Evolutionary conservation across 108 stramenopile genomes (phyloP), one percentile per base, ranked within the genome.

Genomic region (Nitzschia inconspicua): DNA sequence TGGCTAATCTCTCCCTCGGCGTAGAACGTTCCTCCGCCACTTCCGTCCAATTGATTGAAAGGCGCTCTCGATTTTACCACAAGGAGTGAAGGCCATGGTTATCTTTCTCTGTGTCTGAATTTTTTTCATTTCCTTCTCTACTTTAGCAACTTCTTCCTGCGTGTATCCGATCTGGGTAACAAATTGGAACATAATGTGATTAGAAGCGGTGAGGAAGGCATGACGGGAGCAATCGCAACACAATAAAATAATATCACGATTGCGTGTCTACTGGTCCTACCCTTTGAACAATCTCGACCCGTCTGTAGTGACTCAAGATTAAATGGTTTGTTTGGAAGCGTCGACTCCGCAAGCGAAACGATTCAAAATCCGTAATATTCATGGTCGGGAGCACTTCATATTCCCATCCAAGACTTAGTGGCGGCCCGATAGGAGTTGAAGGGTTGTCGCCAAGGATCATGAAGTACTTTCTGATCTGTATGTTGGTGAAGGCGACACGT

Each of bases 401-500:
- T 3, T 75, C 60, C 81, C 81, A 83, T 14, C 30, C 47, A 5
- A 83, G 31, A 8, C 66, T 52, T 1, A 83, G 27, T 18, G 81
- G 77, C 13, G 78, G 66, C 3, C 81, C 81, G 18, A 40, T 42
- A 5, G 30, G 4, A 31, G 48, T 47, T 29, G 37, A 30, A 10
- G 81, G 81, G 37, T 83, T 63, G 46, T 77, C 76, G 4, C 81
- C 81, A 9, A 83, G 58, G 20, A 63, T 73, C 27, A 75, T 57
- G 0, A 66, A 47, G 42, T 83, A 76, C 18, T 60, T 59, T 34
- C 77, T 60, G 13, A 78, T 55, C 10, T 56, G 23, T n/a, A 81
- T 60, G 37, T 22, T 34, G 18, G 59, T 32, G 36, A 65, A 72
- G 42, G 18, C 22, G 22, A 71, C 70, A 10, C 39, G 10, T 16